A percentile compares a stretch with the other conserved stretches of the same genome.
These are phyloP conservation scores for Stellera chamaejasme DNA, from an alignment of 345 rosid genomes.

Conservation along the genomic window DNA sequence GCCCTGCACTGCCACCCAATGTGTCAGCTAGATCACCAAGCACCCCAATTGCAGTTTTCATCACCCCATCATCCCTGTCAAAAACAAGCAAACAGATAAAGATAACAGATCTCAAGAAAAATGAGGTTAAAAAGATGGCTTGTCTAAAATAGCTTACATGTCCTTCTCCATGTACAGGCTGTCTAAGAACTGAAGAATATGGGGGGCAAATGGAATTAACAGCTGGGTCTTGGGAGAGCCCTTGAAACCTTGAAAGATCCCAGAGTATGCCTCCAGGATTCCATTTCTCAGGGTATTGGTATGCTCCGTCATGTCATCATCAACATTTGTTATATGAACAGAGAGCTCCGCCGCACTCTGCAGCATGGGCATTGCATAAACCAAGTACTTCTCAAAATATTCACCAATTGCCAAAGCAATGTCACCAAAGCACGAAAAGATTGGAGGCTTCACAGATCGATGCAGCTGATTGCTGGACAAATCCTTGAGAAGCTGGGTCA, in stretches of 20 bases:
- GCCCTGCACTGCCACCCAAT: constrained; percentile 62
- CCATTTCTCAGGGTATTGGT: constrained; percentile 66
- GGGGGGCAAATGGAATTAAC: constrained; percentile 59
- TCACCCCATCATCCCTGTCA: constrained; percentile 66
- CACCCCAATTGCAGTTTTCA: constrained; percentile 73
- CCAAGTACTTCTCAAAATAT: constrained; percentile 59
- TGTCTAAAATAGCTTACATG: constrained; percentile 35
- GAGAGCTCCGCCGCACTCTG: constrained; percentile 72
- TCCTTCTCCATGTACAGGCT: constrained; percentile 74
- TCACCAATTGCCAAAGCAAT: constrained; percentile 71
- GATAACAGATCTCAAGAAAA: not conserved
- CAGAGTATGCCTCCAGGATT: constrained; percentile 70
- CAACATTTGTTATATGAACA: constrained; percentile 47
- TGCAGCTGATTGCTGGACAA: constrained; percentile 72
- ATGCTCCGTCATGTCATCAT: constrained; percentile 70
- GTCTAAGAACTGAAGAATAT: constrained; percentile 68
- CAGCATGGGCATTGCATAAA: constrained; percentile 72
- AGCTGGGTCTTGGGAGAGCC: constrained; percentile 65
- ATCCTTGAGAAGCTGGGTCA: constrained; percentile 78
- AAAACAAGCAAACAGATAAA: not conserved
- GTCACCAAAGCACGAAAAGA: constrained; percentile 72
- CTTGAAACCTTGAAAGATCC: constrained; percentile 74
- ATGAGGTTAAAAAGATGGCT: constrained; percentile 1
- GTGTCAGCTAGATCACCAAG: constrained; percentile 81
- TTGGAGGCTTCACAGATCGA: constrained; percentile 72